Evolutionary conservation across 352 stramenopile genomes (phyloP).

Genomic region (Pythium apleroticum): DNA sequence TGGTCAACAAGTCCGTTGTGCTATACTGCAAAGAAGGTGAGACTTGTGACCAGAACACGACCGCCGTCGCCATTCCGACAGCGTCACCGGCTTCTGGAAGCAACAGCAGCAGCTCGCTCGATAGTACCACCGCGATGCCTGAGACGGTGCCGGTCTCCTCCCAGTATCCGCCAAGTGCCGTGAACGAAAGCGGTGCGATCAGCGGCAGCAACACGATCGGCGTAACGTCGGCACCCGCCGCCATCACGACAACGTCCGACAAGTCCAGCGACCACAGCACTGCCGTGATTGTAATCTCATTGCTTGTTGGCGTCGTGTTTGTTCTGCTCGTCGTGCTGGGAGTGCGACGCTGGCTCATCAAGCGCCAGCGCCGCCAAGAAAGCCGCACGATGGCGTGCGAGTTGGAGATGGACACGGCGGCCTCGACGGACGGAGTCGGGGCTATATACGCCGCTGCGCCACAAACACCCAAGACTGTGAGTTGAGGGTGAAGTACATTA

Average conservation of each 20-base stretch:
- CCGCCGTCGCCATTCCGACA: background rate
- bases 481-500: conserved; percentile 10
- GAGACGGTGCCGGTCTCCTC: background rate
- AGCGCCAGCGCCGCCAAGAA: conserved; percentile 15
- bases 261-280: background rate
- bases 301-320: conserved; percentile 11
- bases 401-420: conserved; percentile 20
- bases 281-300: conserved; percentile 8
- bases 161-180: background rate
- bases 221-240: background rate
- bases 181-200: background rate
- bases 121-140: background rate
- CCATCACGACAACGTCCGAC: conserved; percentile 1
- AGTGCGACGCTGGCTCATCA: conserved; percentile 5
- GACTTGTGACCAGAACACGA: conserved; percentile 12
- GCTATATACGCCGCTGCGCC: background rate
- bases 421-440: background rate
- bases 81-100: background rate
- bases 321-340: conserved; percentile 9
- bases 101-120: background rate
- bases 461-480: conserved; percentile 9
- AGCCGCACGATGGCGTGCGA: conserved; percentile 1
- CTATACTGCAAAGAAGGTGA: conserved; percentile 70
- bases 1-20: conserved; percentile 56
- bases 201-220: background rate